These are phyloP conservation scores for Solanum chmielewskii DNA, from an alignment of 257 asterid genomes.

Conservation along the genomic window DNA sequence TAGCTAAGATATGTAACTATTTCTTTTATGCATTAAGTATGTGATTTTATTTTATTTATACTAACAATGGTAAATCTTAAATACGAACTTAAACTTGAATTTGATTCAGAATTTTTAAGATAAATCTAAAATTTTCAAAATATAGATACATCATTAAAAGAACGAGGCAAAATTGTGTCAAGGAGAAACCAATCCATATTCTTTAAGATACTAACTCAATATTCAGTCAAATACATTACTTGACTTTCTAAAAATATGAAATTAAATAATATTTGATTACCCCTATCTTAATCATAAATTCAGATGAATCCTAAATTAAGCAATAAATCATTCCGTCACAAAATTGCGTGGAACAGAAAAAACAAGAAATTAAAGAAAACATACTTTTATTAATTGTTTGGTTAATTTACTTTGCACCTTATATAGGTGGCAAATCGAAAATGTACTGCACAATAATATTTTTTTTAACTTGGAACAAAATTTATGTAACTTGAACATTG, in stretches of 20 bases:
- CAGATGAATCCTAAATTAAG: no score
- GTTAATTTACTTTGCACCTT: no score
- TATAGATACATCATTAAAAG: not conserved
- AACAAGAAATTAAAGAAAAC: no score
- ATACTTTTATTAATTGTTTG: no score
- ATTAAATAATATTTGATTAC: no score
- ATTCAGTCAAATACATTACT: not conserved
- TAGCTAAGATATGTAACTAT: no score
- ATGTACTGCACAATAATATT: no score
- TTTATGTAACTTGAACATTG: not conserved
- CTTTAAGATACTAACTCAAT: not conserved
- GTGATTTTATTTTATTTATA: not conserved
- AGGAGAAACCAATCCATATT: not conserved
- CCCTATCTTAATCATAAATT: no score
- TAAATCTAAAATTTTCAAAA: not conserved
- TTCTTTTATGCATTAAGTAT: not conserved
- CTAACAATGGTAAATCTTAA: not conserved
- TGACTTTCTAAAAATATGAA: not conserved
- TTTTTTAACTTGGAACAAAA: not conserved
- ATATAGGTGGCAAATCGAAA: no score
- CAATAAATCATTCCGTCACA: no score
- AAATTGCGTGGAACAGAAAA: no score
- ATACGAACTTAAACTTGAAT: not conserved
- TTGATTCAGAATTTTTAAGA: not conserved
- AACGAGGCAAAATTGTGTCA: no score